These are phyloP conservation scores for Rhodotorula toruloides DNA, from an alignment of 768 basidiomycete genomes.

Conservation along the genomic window DNA sequence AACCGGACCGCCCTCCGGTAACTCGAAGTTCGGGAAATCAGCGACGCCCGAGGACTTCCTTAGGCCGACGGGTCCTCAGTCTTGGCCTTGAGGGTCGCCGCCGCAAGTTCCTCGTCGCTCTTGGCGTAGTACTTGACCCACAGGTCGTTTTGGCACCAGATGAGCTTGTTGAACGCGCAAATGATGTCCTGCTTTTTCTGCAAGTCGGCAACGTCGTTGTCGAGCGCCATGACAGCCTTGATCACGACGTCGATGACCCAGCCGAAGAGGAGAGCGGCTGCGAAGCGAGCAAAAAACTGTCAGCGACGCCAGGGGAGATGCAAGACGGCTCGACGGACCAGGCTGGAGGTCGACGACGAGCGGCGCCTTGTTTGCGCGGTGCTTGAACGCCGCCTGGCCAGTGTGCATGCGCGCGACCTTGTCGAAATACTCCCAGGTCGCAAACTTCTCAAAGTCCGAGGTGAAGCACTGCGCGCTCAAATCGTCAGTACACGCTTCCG, in stretches of 20 bases:
- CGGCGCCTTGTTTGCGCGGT: slow-evolving; percentile 16
- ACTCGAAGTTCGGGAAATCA: too few relatives aligned
- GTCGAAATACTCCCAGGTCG: slow-evolving; percentile 10
- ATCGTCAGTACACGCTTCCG: too few relatives aligned
- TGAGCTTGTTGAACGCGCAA: slow-evolving; percentile 26
- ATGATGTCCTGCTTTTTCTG: not conserved
- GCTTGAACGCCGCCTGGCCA: slow-evolving; percentile 5
- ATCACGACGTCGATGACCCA: slow-evolving; percentile 22
- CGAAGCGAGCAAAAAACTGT: not conserved
- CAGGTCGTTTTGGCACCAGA: slow-evolving; percentile 10
- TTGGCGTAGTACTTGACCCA: slow-evolving; percentile 4
- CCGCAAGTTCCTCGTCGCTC: not conserved
- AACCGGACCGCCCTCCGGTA: too few relatives aligned
- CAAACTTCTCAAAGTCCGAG: not conserved
- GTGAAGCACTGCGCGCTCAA: too few relatives aligned
- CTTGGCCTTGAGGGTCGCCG: not conserved
- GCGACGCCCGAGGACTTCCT: not conserved
- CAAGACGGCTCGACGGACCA: not conserved
- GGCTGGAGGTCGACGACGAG: slow-evolving; percentile 21
- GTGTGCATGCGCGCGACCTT: slow-evolving; percentile 8
- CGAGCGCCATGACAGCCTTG: slow-evolving; percentile 6
- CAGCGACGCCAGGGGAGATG: not conserved
- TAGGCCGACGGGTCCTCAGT: not conserved
- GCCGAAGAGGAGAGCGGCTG: slow-evolving; percentile 7
- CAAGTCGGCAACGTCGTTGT: not conserved